Base-by-base conservation (phyloP, 176 grass and related monocot species). In the Thinopyrum elongatum region DNA sequence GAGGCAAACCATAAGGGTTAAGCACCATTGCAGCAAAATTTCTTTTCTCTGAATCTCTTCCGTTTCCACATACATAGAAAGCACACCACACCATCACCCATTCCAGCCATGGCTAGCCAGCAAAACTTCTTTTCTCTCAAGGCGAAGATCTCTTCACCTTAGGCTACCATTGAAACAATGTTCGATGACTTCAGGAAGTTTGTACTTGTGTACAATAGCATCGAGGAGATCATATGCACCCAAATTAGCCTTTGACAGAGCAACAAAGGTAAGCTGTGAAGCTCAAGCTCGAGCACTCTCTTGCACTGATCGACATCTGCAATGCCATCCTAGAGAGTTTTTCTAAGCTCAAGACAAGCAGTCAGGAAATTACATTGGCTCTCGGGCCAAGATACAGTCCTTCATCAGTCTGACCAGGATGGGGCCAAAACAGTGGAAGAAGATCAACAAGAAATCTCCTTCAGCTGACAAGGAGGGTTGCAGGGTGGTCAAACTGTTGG, bases 91-190 rank as follows among this genome's bases (percentile, higher is more conserved):
- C 47, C 47, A 53, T 53, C 76, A 30, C 81, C 14, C 62, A 36
- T 39, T 78, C 6, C 33, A 46, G 11, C 41, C 28, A 90, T 93
- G 91, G 91, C 79, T 79, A 86, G 31, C 86, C 92, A 91, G 64
- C 63, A 78, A 6, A 89, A 35, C 16, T 7, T 53, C 16, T 53
- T 53, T 53, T 53, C 49, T 53, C 5, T 90, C 7, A 81, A 47
- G 44, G 10, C 33, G 28, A 30, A 21, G 44, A 16, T 83, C 13
- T 77, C 57, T 16, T 76, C 76, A 36, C 69, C 80, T 14, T 72
- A 57, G 6, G 41, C 41, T 1, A 71, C 80, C 21, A 73, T 42
- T 8, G 30, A 41, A 41, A 83, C 29, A 7, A 70, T 83, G 27
- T 60, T 61, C 9, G 3, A 80, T 83, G 79, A 46, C 64, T 79